Percentiles rank a stretch among this genome's conserved stretches.
Conservation (phyloP, 1,284 basidiomycete genomes). For the Cryptococcus sp. region DNA sequence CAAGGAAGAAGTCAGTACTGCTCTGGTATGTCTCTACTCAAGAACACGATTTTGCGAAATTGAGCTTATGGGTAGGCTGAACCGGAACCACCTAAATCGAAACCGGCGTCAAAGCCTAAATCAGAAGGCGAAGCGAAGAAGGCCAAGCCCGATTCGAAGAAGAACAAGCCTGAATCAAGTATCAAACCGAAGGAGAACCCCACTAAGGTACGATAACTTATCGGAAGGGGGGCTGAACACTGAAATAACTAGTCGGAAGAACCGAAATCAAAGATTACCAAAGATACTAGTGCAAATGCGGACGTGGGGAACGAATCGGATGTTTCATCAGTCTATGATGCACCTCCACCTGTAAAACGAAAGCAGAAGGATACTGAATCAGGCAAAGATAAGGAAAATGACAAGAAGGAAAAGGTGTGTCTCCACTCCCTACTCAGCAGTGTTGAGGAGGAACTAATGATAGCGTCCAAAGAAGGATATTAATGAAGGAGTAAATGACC, state of each 20-base stretch:
- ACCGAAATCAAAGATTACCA: too few relatives aligned
- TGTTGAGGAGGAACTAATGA: constrained; percentile 3
- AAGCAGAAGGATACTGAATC: constrained; percentile 1
- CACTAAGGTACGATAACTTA: too few relatives aligned
- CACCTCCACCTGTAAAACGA: constrained; percentile 4
- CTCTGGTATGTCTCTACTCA: constrained; percentile 6
- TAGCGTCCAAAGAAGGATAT: constrained; percentile 21
- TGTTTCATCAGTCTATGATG: constrained; percentile 30
- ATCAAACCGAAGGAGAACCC: neutral
- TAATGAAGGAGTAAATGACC: constrained; percentile 28
- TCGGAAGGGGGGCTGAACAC: too few relatives aligned
- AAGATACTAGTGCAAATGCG: too few relatives aligned
- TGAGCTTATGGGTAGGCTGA: too few relatives aligned
- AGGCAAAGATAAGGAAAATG: neutral
- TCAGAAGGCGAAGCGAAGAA: neutral
- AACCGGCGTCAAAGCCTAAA: neutral
- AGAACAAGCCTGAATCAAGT: neutral
- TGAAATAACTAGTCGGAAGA: too few relatives aligned
- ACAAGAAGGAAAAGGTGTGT: neutral
- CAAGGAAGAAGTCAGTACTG: constrained; percentile 43
- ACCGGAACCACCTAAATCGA: neutral
- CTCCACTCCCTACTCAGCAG: neutral
- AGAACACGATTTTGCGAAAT: too few relatives aligned
- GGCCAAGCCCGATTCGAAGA: too few relatives aligned
- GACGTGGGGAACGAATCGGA: constrained; percentile 15